These are phyloP conservation scores for Phaffia rhodozyma DNA, from an alignment of 1,284 basidiomycete species.

Conservation along the genomic window DNA sequence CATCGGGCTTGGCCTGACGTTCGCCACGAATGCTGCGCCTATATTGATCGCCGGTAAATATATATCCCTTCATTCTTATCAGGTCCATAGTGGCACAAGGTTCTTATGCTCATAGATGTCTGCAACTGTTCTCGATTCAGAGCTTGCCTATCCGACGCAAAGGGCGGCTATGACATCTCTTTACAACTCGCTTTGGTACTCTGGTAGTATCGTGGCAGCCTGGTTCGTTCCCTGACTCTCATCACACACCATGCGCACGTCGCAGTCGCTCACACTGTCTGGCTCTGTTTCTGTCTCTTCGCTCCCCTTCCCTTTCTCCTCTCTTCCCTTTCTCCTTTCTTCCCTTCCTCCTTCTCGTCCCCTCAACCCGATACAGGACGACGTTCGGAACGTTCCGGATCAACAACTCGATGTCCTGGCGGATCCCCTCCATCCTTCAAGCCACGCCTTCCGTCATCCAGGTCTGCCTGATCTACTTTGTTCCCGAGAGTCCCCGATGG, in stretches of 20 bases:
- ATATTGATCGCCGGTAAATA: background rate
- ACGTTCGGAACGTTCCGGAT: conserved; percentile 61
- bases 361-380: conserved; percentile 42
- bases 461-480: conserved; percentile 28
- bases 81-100: too few species aligned
- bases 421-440: conserved; percentile 56
- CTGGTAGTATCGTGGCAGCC: conserved; percentile 39
- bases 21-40: conserved; percentile 27
- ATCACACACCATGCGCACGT: background rate
- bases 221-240: background rate
- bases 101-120: background rate
- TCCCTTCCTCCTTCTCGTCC: too few species aligned
- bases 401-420: conserved; percentile 46
- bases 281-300: conserved; percentile 24
- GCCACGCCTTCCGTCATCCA: conserved; percentile 51
- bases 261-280: conserved; percentile 41
- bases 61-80: too few species aligned
- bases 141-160: conserved; percentile 62
- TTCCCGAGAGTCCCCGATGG: conserved; percentile 24
- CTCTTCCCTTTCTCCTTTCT: conserved; percentile 5
- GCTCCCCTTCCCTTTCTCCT: background rate
- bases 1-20: conserved; percentile 65
- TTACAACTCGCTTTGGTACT: conserved; percentile 65
- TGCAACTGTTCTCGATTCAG: conserved; percentile 40
- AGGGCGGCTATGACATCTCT: conserved; percentile 57